Evolutionary conservation across 1,284 basidiomycete genomes (phyloP).

Genomic region (Erythrobasidium hasegawianum): DNA sequence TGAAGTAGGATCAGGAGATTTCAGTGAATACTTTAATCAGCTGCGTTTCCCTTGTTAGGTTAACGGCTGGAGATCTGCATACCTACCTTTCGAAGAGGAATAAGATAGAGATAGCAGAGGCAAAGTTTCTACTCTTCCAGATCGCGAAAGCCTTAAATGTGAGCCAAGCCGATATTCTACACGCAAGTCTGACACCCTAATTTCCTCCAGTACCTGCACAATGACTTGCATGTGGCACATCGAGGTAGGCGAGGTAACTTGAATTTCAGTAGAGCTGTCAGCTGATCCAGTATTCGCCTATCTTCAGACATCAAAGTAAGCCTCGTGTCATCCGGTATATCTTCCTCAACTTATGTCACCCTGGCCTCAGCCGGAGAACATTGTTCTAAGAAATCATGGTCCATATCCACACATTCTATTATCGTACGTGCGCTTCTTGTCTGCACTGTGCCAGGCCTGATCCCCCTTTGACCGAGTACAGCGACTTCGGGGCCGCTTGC

Average conservation of each 20-base stretch:
- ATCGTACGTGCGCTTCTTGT: not conserved
- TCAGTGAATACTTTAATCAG: too few relatives aligned
- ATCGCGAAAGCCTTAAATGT: constrained; percentile 4
- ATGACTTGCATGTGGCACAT: constrained; percentile 1
- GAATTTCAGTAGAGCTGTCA: too few relatives aligned
- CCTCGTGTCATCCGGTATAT: not conserved
- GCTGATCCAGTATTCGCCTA: too few relatives aligned
- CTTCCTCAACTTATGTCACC: too few relatives aligned
- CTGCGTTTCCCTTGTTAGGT: not conserved
- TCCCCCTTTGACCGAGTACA: too few relatives aligned
- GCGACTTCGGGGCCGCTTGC: constrained; percentile 25
- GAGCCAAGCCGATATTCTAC: not conserved
- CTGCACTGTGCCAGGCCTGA: too few relatives aligned
- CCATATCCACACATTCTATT: constrained; percentile 22
- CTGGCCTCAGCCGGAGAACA: constrained; percentile 27
- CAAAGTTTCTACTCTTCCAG: constrained; percentile 14
- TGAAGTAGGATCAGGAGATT: too few relatives aligned
- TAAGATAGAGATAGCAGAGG: not conserved
- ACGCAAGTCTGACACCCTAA: not conserved
- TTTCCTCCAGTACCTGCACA: constrained; percentile 23
- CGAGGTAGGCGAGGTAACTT: too few relatives aligned
- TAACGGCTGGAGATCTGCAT: constrained; percentile 18
- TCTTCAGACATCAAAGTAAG: constrained; percentile 28
- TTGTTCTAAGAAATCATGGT: constrained; percentile 17
- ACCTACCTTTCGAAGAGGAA: constrained; percentile 14